phyloP scores from a whole-genome alignment of 495 filamentous ascomycete genomes.

The Aspergillus baeticus region DNA sequence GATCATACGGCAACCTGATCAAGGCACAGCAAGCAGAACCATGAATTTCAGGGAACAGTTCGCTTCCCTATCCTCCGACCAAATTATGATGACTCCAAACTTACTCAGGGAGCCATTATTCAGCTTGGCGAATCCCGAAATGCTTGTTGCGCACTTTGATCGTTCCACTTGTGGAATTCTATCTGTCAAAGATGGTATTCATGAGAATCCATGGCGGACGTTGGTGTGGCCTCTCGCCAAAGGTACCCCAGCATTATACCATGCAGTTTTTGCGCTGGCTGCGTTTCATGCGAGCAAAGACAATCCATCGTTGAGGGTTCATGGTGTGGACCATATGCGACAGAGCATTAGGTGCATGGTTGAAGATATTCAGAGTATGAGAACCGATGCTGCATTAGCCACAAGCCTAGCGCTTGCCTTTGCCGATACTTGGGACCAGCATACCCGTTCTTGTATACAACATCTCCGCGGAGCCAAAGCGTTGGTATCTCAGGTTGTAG shows the following conservation, averaged over 20 bases:
- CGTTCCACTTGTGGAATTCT: slow-evolving; percentile 73
- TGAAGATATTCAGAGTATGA: slow-evolving; percentile 59
- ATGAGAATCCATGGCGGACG: slow-evolving; percentile 77
- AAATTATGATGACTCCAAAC: neutral
- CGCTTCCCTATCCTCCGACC: neutral
- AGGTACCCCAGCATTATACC: slow-evolving; percentile 66
- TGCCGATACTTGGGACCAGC: slow-evolving; percentile 75
- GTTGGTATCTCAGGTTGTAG: slow-evolving; percentile 60
- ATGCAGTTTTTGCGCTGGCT: slow-evolving; percentile 74
- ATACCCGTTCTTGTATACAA: slow-evolving; percentile 71
- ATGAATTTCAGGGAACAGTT: slow-evolving; percentile 16
- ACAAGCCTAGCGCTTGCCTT: slow-evolving; percentile 75
- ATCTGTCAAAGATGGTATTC: slow-evolving; percentile 67
- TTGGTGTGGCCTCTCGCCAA: slow-evolving; percentile 70
- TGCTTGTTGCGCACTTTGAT: slow-evolving; percentile 67
- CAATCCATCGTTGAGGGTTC: slow-evolving; percentile 53
- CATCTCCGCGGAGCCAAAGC: slow-evolving; percentile 71
- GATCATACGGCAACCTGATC: slow-evolving; percentile 49
- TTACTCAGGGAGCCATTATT: slow-evolving; percentile 42
- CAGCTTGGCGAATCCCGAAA: slow-evolving; percentile 54
- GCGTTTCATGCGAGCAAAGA: slow-evolving; percentile 71
- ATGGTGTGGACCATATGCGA: slow-evolving; percentile 74
- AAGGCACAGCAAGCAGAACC: slow-evolving; percentile 38
- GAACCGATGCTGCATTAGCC: slow-evolving; percentile 65
- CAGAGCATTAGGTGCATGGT: slow-evolving; percentile 59